Percentiles rank a stretch among this genome's conserved stretches.
Conservation (phyloP, 768 basidiomycete species). For the Psilocybe subaeruginosa region DNA sequence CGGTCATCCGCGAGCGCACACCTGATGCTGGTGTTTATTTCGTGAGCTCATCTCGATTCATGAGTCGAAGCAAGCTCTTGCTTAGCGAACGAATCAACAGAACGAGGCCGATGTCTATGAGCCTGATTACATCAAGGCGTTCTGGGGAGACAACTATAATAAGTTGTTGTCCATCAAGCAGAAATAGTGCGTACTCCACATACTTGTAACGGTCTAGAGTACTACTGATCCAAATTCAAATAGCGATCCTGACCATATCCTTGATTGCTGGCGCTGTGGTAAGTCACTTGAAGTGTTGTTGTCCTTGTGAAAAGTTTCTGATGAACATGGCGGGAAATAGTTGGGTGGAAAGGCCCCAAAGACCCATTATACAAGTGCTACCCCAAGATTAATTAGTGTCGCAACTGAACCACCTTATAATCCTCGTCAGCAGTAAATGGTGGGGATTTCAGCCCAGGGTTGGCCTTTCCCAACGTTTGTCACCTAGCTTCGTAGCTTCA, state of each 20-base stretch:
- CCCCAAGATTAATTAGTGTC: background rate
- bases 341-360: conserved; percentile 21
- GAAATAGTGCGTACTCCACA: conserved; percentile 14
- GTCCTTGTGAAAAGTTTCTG: background rate
- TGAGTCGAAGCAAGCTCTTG: background rate
- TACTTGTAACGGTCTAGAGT: too few relatives aligned
- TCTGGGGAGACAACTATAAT: conserved; percentile 19
- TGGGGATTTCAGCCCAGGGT: too few relatives aligned
- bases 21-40: conserved; percentile 18
- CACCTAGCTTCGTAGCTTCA: too few relatives aligned
- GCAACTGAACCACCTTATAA: too few relatives aligned
- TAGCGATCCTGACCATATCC: conserved; percentile 21
- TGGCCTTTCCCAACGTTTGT: too few relatives aligned
- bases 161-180: conserved; percentile 19
- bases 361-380: conserved; percentile 20
- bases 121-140: conserved; percentile 16
- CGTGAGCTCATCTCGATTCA: conserved; percentile 1
- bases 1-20: conserved; percentile 16
- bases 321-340: background rate
- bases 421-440: too few relatives aligned
- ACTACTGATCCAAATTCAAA: background rate
- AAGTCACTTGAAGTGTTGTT: background rate
- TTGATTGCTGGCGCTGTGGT: conserved; percentile 24
- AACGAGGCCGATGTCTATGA: conserved; percentile 24
- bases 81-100: background rate